Evolutionary conservation across 352 stramenopile genomes (phyloP).

Genomic region (Phytophthora ohioensis): DNA sequence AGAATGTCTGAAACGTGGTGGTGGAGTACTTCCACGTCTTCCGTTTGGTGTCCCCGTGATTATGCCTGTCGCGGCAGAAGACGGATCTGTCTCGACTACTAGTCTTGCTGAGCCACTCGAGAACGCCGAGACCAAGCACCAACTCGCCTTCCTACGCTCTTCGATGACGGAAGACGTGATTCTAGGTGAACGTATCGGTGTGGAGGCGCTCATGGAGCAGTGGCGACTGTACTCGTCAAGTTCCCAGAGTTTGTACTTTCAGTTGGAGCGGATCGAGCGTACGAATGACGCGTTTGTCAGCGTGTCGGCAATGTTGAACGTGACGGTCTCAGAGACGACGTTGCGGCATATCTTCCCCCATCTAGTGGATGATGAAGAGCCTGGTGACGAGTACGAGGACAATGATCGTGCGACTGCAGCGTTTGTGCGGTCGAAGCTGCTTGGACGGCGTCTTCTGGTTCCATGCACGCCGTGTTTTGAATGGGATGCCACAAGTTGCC

Average conservation of each 20-base stretch:
- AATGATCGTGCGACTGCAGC: background rate
- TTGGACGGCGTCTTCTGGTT: conserved; percentile 20
- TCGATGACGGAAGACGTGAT: conserved; percentile 33
- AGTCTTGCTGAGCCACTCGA: background rate
- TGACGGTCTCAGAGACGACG: conserved; percentile 2
- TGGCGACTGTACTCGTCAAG: conserved; percentile 33
- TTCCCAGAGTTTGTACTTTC: conserved; percentile 40
- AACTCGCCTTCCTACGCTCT: conserved; percentile 37
- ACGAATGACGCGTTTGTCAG: conserved; percentile 19
- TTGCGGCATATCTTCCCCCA: conserved; percentile 22
- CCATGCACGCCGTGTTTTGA: conserved; percentile 20
- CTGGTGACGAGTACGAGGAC: background rate
- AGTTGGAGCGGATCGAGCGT: conserved; percentile 33
- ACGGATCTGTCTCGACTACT: background rate
- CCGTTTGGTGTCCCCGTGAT: conserved; percentile 19
- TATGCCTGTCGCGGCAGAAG: background rate
- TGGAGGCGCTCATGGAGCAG: conserved; percentile 31
- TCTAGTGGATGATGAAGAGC: background rate
- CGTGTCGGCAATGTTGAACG: conserved; percentile 11
- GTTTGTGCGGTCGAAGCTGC: conserved; percentile 10
- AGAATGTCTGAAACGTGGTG: conserved; percentile 33
- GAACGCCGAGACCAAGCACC: conserved; percentile 10
- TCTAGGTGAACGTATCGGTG: conserved; percentile 22
- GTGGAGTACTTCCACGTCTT: conserved; percentile 39
- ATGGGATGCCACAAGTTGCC: conserved; percentile 1